Base-by-base conservation (phyloP, 129 eudicot genomes). In the Glebionis coronaria region DNA sequence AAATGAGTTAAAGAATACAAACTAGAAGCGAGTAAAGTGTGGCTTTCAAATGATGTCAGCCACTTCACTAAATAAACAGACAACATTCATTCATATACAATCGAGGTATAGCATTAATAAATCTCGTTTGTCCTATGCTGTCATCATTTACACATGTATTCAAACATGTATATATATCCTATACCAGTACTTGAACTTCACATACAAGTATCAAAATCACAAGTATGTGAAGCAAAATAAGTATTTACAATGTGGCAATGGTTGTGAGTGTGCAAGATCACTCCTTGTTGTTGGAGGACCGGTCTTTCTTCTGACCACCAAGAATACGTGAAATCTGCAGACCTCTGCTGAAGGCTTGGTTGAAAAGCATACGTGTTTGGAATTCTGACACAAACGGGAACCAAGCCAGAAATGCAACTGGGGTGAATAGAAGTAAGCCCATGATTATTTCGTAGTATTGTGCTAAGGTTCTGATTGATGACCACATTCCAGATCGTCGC, bases 301-400 rank as follows among this genome's bases (percentile, higher is more conserved):
- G 58, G 67, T 87, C 95, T 76, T 87, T 83, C 90, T 81, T 91
- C 23, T 78, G 93, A 40, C 71, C 77, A 12, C 97, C 90, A 38
- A 91, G 97, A 68, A 91, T 91, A 79, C 97, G 97, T 28, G 97
- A 91, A 47, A 91, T 87, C 65, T 91, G 97, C 75, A 91, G 76
- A 72, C 97, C 97, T 74, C 97, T 81, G 69, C 97, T 87, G 63
- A 91, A 91, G 55, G 97, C 97, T 80, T 91, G 97, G 77, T 91
- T 91, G 81, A 91, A 91, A 19, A 91, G 55, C 97, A 91, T 91
- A 12, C 97, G 85, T 6, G 97, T 91, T 68, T 91, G 97, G 73
- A 91, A 87, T 56, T 90, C 97, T 4, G 97, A 90, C 11, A 90
- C 97, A 28, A 90, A 90, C 0, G 97, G 97, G 38, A 90, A 90